Base-by-base conservation (phyloP, 768 basidiomycete genomes). In the Lentinula aciculospora region DNA sequence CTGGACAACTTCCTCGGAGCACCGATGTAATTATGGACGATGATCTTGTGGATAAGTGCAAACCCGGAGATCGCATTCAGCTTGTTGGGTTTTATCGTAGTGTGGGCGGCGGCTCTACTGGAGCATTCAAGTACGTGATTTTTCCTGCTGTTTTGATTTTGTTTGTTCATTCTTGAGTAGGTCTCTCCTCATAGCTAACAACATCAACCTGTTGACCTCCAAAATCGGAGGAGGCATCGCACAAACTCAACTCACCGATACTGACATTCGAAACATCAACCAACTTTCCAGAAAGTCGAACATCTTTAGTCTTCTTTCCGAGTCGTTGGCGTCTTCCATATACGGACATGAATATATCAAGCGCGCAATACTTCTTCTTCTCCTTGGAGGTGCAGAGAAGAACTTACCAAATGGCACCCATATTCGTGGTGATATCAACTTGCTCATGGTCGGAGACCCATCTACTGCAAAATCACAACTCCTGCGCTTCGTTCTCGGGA, bases 381-480 rank as follows among this genome's bases (percentile, higher is more conserved):
- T 99, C 15, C 86, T 99, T 40, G 94, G 96, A 31, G 97, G 97
- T 28, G 91, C 93, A 50, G 97, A 98, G 75, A 99, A 99, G 81
- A 98, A 98, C 69, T 74, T 98, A 57, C 83, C 89, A 27, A 98
- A 99, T 68, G 96, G 97, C 53, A 98, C 97, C 1, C 97, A 98
- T 68, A 96, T 98, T 67, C 88, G 97, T 78, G 97, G 97, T 45
- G 97, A 99, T 71, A 98, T 99, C 80, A 99, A 99, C 73, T 79
- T 98, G 67, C 84, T 99, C 65, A 98, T 99, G 96, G 95, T 99
- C 58, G 97, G 97, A 60, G 97, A 99, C 72, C 97, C 97, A 8
- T 92, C 89, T n/a, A 99, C 97, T 0, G 97, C 97, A 19, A 99
- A 99, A 74, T 92, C 89, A 37, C 97, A 99, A 68, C 76, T 99